These are phyloP conservation scores for Glycine tomentella DNA, from an alignment of 306 rosid species.

Conservation along the genomic window DNA sequence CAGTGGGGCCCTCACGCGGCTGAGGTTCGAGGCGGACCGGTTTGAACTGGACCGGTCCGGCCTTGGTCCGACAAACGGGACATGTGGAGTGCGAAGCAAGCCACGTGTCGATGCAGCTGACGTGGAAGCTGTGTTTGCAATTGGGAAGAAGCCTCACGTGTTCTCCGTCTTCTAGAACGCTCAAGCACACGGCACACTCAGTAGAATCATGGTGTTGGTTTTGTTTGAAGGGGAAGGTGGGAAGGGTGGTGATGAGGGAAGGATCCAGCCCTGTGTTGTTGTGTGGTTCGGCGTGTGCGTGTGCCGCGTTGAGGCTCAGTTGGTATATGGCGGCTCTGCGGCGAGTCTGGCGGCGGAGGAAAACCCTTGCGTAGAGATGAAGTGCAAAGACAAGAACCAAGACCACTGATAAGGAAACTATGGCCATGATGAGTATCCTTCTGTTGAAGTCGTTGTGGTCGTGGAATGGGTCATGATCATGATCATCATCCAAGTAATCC, in stretches of 20 bases:
- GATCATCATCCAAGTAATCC: not conserved
- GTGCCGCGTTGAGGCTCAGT: slow-evolving; percentile 55
- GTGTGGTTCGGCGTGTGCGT: slow-evolving; percentile 43
- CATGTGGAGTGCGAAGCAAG: slow-evolving; percentile 60
- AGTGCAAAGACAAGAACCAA: slow-evolving; percentile 68
- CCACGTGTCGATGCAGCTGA: slow-evolving; percentile 68
- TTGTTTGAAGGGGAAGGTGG: slow-evolving; percentile 49
- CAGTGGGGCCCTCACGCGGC: slow-evolving; percentile 58
- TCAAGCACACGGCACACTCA: slow-evolving; percentile 72
- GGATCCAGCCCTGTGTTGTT: slow-evolving; percentile 63
- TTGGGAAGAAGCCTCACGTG: slow-evolving; percentile 59
- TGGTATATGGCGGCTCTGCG: slow-evolving; percentile 60
- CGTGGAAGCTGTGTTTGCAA: slow-evolving; percentile 73
- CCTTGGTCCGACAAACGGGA: slow-evolving; percentile 69
- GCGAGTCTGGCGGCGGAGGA: slow-evolving; percentile 69
- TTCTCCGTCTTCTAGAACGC: slow-evolving; percentile 57
- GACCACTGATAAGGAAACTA: slow-evolving; percentile 63
- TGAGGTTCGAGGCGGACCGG: slow-evolving; percentile 33
- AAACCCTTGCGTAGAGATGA: slow-evolving; percentile 75
- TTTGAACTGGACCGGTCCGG: slow-evolving; percentile 25
- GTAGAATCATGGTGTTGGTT: not conserved
- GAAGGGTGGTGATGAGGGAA: slow-evolving; percentile 53
- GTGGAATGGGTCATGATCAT: not conserved
- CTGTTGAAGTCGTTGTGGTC: slow-evolving; percentile 50
- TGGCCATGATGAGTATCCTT: slow-evolving; percentile 66